phyloP scores from a whole-genome alignment of 352 stramenopile genomes.

The Elongisporangium undulatum region DNA sequence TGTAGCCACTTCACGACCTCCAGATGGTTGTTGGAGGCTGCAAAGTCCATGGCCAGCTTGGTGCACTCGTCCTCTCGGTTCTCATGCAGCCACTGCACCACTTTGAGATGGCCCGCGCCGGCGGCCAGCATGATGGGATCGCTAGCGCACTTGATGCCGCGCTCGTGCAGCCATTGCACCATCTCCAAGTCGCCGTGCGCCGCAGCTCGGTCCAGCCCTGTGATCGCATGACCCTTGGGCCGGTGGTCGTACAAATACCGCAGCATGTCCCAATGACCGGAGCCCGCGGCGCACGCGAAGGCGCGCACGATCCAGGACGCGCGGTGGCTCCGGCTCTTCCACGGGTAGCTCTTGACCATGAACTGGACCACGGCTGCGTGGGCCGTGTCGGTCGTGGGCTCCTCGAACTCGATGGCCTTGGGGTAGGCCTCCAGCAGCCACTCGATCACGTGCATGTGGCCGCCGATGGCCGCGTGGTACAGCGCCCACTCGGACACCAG shows the following conservation, averaged over 20 bases:
- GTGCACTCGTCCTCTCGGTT: conserved; percentile 13
- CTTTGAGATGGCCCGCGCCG: conserved; percentile 22
- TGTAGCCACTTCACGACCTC: background rate
- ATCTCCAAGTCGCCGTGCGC: conserved; percentile 20
- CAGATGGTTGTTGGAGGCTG: background rate
- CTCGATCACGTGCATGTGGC: background rate
- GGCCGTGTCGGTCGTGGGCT: background rate
- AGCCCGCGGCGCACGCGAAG: background rate
- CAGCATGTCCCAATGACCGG: conserved; percentile 26
- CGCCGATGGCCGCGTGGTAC: background rate
- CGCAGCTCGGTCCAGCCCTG: conserved; percentile 19
- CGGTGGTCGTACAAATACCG: conserved; percentile 46
- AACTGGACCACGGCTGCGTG: background rate
- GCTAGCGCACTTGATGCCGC: conserved; percentile 1
- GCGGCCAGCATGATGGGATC: conserved; percentile 9
- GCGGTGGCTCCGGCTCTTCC: background rate
- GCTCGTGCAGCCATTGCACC: conserved; percentile 21
- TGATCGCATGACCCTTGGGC: background rate
- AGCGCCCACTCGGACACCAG: background rate
- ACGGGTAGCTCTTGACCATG: background rate
- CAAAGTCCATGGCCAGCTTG: background rate
- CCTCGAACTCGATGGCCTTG: background rate
- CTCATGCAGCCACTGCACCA: conserved; percentile 26
- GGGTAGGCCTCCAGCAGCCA: background rate
- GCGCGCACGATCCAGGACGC: background rate